Evolutionary conservation across 1,284 basidiomycete species (phyloP).

Genomic region (Cryptococcus sp.): DNA sequence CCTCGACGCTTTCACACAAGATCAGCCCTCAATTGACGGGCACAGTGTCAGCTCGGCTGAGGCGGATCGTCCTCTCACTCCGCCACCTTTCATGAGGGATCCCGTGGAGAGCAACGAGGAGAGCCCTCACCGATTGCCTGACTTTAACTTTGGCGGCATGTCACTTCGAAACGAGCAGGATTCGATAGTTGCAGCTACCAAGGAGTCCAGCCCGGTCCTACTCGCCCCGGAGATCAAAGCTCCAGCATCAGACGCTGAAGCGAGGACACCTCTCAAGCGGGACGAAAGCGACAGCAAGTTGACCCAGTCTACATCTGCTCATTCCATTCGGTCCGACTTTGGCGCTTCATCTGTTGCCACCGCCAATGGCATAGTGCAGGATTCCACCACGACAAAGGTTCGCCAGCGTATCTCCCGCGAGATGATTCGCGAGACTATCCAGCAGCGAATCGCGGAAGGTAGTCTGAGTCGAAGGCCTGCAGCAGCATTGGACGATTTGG

Average conservation of each 20-base stretch:
- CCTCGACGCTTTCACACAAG: no score
- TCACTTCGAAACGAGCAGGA: conserved; percentile 1
- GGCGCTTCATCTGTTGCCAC: neutral
- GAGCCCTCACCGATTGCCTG: conserved; percentile 48
- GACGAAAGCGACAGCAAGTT: neutral
- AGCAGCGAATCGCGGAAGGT: conserved; percentile 45
- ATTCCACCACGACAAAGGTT: conserved; percentile 40
- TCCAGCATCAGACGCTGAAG: neutral
- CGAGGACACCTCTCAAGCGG: neutral
- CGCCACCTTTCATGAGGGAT: conserved; percentile 27
- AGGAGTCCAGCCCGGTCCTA: neutral
- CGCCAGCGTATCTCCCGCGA: conserved; percentile 52
- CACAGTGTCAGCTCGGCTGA: conserved; percentile 1
- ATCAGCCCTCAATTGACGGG: neutral
- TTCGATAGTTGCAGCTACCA: conserved; percentile 1
- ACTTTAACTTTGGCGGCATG: conserved; percentile 28
- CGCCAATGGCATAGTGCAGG: conserved; percentile 14
- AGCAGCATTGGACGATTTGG: conserved; percentile 13
- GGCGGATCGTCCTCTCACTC: conserved; percentile 39
- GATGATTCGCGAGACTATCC: conserved; percentile 49
- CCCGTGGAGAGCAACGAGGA: conserved; percentile 5
- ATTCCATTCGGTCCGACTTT: conserved; percentile 17
- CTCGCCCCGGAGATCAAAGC: neutral
- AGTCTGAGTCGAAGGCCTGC: conserved; percentile 24
- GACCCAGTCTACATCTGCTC: conserved; percentile 5